phyloP scores from a whole-genome alignment of 2,329 filamentous ascomycete species.

The Davidsoniella virescens region DNA sequence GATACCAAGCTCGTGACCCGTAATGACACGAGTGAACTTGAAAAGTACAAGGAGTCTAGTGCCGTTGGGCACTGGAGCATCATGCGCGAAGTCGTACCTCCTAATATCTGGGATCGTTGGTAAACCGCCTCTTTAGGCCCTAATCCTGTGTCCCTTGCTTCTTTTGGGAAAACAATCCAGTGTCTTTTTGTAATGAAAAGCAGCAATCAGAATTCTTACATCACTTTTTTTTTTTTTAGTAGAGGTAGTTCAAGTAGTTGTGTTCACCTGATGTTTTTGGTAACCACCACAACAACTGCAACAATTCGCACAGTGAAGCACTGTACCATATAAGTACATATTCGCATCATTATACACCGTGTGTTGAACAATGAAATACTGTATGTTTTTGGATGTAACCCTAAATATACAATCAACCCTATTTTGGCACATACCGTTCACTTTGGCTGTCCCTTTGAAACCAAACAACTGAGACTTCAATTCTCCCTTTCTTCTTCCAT shows the following conservation, averaged over 20 bases:
- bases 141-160: background rate
- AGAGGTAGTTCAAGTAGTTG: too few species aligned
- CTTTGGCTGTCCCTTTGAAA: too few species aligned
- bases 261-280: too few species aligned
- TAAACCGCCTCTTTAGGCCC: conserved; percentile 24
- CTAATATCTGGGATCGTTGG: conserved; percentile 74
- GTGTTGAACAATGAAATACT: background rate
- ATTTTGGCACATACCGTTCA: background rate
- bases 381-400: background rate
- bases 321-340: too few species aligned
- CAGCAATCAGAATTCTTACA: background rate
- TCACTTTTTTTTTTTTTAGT: background rate
- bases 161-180: background rate
- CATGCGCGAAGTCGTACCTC: conserved; percentile 73
- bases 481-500: too few species aligned
- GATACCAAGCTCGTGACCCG: conserved; percentile 38
- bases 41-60: conserved; percentile 55
- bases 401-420: background rate
- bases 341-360: background rate
- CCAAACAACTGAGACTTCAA: too few species aligned
- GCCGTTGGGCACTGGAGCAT: conserved; percentile 79
- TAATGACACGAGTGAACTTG: conserved; percentile 50
- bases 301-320: too few species aligned
- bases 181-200: background rate
- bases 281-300: too few species aligned